phyloP scores from a whole-genome alignment of 306 rosid species.

The Quillaja saponaria region DNA sequence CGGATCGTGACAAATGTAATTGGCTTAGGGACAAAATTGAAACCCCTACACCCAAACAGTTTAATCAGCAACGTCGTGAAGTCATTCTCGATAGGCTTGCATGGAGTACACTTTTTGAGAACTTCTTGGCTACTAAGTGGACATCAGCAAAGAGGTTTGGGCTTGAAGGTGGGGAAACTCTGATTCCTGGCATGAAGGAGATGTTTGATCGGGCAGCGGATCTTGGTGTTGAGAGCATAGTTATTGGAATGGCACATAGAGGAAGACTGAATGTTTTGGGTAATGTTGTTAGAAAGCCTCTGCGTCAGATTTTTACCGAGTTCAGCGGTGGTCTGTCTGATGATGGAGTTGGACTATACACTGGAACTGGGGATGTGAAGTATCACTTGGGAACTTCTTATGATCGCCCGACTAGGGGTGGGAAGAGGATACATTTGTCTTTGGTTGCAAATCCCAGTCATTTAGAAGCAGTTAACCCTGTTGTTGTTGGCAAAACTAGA shows the following conservation, averaged over 20 bases:
- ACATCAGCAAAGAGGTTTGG: conserved; percentile 90
- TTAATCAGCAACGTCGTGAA: conserved; percentile 65
- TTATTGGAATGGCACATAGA: conserved; percentile 91
- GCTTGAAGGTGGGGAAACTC: conserved; percentile 89
- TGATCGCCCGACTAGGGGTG: conserved; percentile 94
- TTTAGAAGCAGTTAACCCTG: conserved; percentile 92
- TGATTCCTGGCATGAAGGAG: conserved; percentile 96
- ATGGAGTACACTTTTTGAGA: conserved; percentile 94
- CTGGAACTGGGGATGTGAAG: conserved; percentile 98
- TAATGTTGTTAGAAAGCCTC: conserved; percentile 88
- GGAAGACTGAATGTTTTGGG: conserved; percentile 93
- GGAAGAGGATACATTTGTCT: conserved; percentile 82
- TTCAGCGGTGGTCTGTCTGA: conserved; percentile 83
- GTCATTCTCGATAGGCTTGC: conserved; percentile 89
- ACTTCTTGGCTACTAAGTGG: conserved; percentile 94
- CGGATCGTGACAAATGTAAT: conserved; percentile 77
- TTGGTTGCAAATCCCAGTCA: conserved; percentile 95
- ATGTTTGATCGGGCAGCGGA: conserved; percentile 88
- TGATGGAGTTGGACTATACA: conserved; percentile 81
- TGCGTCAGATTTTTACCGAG: conserved; percentile 83
- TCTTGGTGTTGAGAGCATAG: conserved; percentile 92
- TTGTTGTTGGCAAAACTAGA: conserved; percentile 86
- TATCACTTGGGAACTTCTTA: conserved; percentile 93
- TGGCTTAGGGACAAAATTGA: conserved; percentile 92
- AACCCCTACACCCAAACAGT: conserved; percentile 66